Conservation (phyloP, 371 early-diverging fungal genomes). For the Syncephalastrum contaminatum region DNA sequence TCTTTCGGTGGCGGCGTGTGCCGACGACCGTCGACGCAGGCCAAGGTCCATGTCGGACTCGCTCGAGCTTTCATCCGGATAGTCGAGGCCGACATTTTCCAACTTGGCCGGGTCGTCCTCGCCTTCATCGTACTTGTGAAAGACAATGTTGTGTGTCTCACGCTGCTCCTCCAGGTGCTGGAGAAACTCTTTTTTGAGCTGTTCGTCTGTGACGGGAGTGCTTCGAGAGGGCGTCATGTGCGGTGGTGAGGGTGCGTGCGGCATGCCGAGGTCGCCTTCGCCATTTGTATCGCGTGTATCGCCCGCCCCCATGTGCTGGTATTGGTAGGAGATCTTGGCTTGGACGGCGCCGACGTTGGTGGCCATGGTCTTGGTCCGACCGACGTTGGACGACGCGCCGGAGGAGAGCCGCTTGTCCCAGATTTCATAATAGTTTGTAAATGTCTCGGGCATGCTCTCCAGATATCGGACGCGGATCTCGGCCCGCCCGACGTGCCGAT, state of each 20-base stretch:
- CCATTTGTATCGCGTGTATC: not conserved
- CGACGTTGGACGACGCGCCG: constrained; percentile 55
- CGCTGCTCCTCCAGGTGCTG: constrained; percentile 26
- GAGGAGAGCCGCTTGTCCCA: constrained; percentile 60
- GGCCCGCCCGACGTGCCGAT: constrained; percentile 71
- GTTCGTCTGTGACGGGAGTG: constrained; percentile 15
- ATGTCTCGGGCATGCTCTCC: constrained; percentile 65
- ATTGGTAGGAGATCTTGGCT: constrained; percentile 63
- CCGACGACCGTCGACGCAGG: not conserved
- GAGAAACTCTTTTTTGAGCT: constrained; percentile 19
- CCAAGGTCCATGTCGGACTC: constrained; percentile 3
- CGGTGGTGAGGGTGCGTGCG: too few species aligned
- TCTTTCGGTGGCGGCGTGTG: not conserved
- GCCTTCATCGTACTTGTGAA: constrained; percentile 24
- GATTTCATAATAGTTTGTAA: constrained; percentile 65
- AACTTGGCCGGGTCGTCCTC: constrained; percentile 2
- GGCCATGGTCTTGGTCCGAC: constrained; percentile 49
- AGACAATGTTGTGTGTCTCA: constrained; percentile 16
- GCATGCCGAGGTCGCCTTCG: not conserved
- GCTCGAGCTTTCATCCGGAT: constrained; percentile 17
- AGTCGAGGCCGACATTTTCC: constrained; percentile 11
- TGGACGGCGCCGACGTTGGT: constrained; percentile 70
- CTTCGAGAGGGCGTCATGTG: not conserved
- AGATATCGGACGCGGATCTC: constrained; percentile 68
- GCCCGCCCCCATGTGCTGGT: constrained; percentile 28